These are phyloP conservation scores for Tylopilus balloui DNA, from an alignment of 768 basidiomycete genomes.

Conservation along the genomic window DNA sequence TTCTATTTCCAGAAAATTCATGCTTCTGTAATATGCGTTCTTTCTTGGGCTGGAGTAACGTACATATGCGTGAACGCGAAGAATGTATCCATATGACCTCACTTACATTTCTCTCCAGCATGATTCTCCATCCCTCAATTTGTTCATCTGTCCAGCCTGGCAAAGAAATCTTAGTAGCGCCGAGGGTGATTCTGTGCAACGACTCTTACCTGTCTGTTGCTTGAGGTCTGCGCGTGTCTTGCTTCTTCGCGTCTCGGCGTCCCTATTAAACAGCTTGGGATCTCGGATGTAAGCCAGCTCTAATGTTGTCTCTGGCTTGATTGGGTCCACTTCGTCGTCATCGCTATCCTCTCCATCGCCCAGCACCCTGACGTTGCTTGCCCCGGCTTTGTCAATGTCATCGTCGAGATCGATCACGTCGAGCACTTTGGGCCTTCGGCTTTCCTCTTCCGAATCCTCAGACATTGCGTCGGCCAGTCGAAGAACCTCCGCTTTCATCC, in stretches of 20 bases:
- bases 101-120: slow-evolving; percentile 85
- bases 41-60: slow-evolving; percentile 54
- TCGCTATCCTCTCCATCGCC: slow-evolving; percentile 56
- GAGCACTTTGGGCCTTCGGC: slow-evolving; percentile 19
- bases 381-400: slow-evolving; percentile 44
- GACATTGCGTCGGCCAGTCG: slow-evolving; percentile 66
- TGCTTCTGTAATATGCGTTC: slow-evolving; percentile 72
- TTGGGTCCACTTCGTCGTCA: slow-evolving; percentile 32
- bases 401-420: slow-evolving; percentile 47
- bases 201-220: slow-evolving; percentile 55
- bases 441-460: slow-evolving; percentile 62
- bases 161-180: background rate
- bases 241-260: slow-evolving; percentile 65
- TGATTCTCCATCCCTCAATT: slow-evolving; percentile 88
- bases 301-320: slow-evolving; percentile 56
- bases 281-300: slow-evolving; percentile 76
- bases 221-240: slow-evolving; percentile 64
- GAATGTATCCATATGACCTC: slow-evolving; percentile 6
- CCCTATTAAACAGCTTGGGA: slow-evolving; percentile 72
- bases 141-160: slow-evolving; percentile 78
- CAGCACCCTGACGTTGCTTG: slow-evolving; percentile 40
- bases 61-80: slow-evolving; percentile 6
- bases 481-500: slow-evolving; percentile 82
- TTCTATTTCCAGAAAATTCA: slow-evolving; percentile 66
- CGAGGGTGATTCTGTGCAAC: background rate